Percentiles rank a stretch among this genome's conserved stretches.
Conservation (phyloP, 129 eudicot genomes). For the Dittrichia graveolens region DNA sequence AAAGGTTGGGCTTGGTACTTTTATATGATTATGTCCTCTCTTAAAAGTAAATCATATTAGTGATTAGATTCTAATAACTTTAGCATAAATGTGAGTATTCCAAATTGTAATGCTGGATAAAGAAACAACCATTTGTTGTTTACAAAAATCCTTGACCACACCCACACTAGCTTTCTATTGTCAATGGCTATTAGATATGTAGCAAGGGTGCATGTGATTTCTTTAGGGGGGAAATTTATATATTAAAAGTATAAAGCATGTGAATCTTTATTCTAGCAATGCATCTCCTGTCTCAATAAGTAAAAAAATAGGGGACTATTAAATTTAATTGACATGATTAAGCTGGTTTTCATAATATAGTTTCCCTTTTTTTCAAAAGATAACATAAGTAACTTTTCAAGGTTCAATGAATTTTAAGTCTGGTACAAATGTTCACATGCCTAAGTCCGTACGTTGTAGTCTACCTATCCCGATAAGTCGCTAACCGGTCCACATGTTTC, state of each 20-base stretch:
- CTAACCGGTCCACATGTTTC: no score
- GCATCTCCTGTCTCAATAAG: no score
- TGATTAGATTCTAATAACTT: constrained; percentile 35
- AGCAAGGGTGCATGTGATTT: constrained; percentile 14
- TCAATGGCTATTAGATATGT: not conserved
- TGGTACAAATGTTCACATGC: no score
- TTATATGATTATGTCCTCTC: constrained; percentile 22
- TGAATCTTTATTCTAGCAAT: not conserved
- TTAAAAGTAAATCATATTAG: constrained; percentile 22
- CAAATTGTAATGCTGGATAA: constrained; percentile 32
- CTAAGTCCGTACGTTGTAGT: no score
- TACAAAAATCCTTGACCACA: constrained; percentile 24
- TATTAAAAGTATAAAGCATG: not conserved
- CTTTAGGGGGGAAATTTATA: not conserved
- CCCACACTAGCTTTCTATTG: constrained; percentile 24
- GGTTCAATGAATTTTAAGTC: no score
- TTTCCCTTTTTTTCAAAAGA: no score
- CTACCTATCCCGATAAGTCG: no score
- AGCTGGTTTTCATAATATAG: no score
- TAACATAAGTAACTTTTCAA: no score
- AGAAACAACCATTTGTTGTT: constrained; percentile 34
- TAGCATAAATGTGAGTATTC: constrained; percentile 16
- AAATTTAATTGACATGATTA: no score
- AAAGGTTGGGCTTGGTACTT: constrained; percentile 20
- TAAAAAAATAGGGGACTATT: no score